A percentile compares a stretch with the other conserved stretches of the same genome.
Evolutionary conservation across 495 filamentous ascomycete species (phyloP).

Genomic region (Poronia punctata): DNA sequence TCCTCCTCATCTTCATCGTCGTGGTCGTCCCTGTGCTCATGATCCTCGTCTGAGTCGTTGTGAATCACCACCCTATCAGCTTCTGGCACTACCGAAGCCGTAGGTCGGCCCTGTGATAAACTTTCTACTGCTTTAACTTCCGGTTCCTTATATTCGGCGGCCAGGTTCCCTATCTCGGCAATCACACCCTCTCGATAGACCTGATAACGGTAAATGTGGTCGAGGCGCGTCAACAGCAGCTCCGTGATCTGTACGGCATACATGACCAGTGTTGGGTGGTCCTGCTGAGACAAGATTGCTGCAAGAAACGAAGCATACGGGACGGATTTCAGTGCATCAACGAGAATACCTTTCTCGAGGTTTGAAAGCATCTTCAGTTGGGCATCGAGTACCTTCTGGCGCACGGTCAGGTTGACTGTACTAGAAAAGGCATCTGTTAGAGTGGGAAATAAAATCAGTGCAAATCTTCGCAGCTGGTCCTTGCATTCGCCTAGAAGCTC

Average conservation of each 20-base stretch:
- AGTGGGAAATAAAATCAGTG: conserved; percentile 90
- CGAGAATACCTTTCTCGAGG: conserved; percentile 71
- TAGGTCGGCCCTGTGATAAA: conserved; percentile 43
- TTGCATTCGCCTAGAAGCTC: conserved; percentile 74
- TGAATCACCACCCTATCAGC: conserved; percentile 40
- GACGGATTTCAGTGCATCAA: conserved; percentile 81
- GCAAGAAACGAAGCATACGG: conserved; percentile 97
- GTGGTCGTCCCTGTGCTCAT: conserved; percentile 42
- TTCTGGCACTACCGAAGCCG: conserved; percentile 43
- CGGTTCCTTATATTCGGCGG: conserved; percentile 33
- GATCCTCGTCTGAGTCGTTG: conserved; percentile 42
- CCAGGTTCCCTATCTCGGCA: conserved; percentile 76
- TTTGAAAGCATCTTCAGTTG: conserved; percentile 99
- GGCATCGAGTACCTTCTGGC: conserved; percentile 91
- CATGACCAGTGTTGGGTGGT: conserved; percentile 81
- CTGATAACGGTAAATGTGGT: conserved; percentile 85
- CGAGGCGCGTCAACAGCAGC: conserved; percentile 73
- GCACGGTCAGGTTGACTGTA: conserved; percentile 93
- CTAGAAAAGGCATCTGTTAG: conserved; percentile 96
- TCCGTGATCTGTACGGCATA: conserved; percentile 84
- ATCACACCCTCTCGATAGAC: conserved; percentile 98
- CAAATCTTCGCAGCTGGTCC: conserved; percentile 81
- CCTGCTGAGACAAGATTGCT: conserved; percentile 91
- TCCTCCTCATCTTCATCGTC: conserved; percentile 52
- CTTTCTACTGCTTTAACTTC: conserved; percentile 20